phyloP scores from a whole-genome alignment of 257 asterid genomes.

The Coffea canephora region DNA sequence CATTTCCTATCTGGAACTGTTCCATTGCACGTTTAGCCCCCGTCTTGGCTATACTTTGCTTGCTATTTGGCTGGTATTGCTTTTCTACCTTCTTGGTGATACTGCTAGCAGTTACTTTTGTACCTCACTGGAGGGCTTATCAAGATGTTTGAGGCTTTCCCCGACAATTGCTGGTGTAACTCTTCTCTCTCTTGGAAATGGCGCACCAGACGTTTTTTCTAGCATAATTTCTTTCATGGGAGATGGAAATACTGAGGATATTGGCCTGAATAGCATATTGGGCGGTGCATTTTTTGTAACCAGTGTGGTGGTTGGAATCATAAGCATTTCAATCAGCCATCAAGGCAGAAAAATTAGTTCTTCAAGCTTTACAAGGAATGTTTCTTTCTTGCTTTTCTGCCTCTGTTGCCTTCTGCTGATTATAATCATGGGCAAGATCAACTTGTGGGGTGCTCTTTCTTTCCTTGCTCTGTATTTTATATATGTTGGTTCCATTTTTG shows the following conservation, averaged over 20 bases:
- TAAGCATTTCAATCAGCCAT: slow-evolving; percentile 18
- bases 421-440: slow-evolving; percentile 23
- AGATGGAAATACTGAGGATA: slow-evolving; percentile 21
- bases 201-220: slow-evolving; percentile 34
- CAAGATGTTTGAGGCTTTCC: slow-evolving; percentile 22
- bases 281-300: slow-evolving; percentile 25
- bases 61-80: slow-evolving; percentile 28
- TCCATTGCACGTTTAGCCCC: slow-evolving; percentile 34
- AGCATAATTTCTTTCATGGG: slow-evolving; percentile 26
- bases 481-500: slow-evolving; percentile 12
- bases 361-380: slow-evolving; percentile 14
- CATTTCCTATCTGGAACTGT: slow-evolving; percentile 32
- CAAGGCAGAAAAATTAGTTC: neutral
- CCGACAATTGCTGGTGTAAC: slow-evolving; percentile 36
- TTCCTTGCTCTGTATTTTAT: slow-evolving; percentile 25
- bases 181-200: slow-evolving; percentile 38
- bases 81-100: slow-evolving; percentile 36
- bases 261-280: slow-evolving; percentile 26
- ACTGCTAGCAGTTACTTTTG: slow-evolving; percentile 40
- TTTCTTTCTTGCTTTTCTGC: slow-evolving; percentile 15
- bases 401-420: slow-evolving; percentile 21
- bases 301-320: slow-evolving; percentile 21
- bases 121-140: slow-evolving; percentile 29
- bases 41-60: slow-evolving; percentile 19
- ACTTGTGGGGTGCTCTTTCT: slow-evolving; percentile 28